Conservation (phyloP, 2,329 filamentous ascomycete genomes). For the Phoma herbarum region DNA sequence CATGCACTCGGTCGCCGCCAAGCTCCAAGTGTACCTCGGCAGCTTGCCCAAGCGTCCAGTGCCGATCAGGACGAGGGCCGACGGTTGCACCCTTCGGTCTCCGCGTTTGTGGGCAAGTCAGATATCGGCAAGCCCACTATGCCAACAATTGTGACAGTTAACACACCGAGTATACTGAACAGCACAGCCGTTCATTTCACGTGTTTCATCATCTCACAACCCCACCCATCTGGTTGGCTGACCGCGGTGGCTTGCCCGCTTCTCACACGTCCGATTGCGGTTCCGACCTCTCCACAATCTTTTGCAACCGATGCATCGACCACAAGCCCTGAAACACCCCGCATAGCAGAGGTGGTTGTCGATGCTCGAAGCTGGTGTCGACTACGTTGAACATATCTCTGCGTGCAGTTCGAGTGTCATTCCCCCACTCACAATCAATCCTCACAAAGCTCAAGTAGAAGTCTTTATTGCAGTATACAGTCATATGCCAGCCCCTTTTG, state of each 20-base stretch:
- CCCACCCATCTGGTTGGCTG: neutral
- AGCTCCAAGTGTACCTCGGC: conserved; percentile 20
- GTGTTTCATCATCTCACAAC: neutral
- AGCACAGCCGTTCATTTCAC: neutral
- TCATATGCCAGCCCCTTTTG: conserved; percentile 6
- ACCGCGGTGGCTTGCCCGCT: neutral
- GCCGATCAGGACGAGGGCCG: conserved; percentile 6
- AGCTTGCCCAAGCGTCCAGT: conserved; percentile 1
- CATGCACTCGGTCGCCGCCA: conserved; percentile 14
- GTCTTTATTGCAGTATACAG: neutral
- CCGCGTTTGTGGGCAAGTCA: neutral
- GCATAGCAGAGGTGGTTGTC: too few species aligned
- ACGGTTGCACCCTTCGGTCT: neutral
- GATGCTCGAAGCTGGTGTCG: too few species aligned
- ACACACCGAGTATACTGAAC: neutral
- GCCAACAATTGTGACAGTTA: neutral
- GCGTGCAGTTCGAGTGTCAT: too few species aligned
- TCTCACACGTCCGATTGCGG: neutral
- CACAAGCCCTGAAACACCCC: neutral
- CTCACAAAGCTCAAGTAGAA: too few species aligned
- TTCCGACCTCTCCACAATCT: neutral
- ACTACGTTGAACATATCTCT: too few species aligned
- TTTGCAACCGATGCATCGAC: neutral
- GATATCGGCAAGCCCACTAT: neutral
- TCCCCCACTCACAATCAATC: neutral